A percentile compares a stretch with the other conserved stretches of the same genome.
phyloP scores from a whole-genome alignment of 345 rosid species.

The Eucalyptus marginata region DNA sequence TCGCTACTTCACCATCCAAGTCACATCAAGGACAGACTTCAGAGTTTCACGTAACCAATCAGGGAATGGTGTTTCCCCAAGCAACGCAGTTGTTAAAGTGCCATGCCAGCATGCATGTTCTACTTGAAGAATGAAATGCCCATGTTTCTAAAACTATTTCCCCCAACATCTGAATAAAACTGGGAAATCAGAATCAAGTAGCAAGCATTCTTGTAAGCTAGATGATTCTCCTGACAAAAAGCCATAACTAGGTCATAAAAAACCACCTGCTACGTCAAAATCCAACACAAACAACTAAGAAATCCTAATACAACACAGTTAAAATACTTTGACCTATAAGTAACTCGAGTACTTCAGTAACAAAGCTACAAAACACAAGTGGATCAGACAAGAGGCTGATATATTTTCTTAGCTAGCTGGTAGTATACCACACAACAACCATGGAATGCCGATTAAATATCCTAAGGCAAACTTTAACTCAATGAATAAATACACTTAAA shows the following conservation, averaged over 20 bases:
- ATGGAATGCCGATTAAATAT: background rate
- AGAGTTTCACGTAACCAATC: background rate
- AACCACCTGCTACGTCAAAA: background rate
- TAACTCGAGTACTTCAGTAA: background rate
- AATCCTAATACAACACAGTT: background rate
- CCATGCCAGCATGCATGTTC: background rate
- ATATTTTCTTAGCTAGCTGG: background rate
- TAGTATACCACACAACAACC: background rate
- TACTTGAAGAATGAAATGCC: background rate
- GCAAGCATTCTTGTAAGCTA: background rate
- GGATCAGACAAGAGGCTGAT: background rate
- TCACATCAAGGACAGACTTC: background rate
- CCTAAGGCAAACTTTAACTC: background rate
- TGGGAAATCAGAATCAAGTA: background rate
- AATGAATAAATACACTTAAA: background rate
- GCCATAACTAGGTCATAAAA: background rate
- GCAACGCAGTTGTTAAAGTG: background rate
- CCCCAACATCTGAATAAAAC: background rate
- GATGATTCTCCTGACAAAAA: background rate
- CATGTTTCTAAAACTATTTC: background rate
- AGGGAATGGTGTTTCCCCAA: background rate
- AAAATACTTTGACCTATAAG: background rate
- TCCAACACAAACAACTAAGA: background rate
- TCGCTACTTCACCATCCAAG: background rate
- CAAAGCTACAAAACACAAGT: background rate